These are phyloP conservation scores for Ceratocystis alfenasii DNA, from an alignment of 2,329 filamentous ascomycete species.

Conservation along the genomic window DNA sequence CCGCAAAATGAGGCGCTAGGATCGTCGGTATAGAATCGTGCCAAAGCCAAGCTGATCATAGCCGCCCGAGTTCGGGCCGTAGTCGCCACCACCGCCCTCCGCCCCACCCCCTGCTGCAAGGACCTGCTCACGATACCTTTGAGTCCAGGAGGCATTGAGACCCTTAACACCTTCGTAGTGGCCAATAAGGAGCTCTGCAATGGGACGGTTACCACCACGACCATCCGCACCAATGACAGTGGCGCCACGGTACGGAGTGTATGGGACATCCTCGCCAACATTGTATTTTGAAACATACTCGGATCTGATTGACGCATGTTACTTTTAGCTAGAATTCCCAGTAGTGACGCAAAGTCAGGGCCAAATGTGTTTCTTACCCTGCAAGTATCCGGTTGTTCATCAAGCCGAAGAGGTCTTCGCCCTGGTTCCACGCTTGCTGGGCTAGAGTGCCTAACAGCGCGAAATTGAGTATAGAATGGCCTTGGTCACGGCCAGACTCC, in stretches of 20 bases:
- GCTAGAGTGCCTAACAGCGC: neutral
- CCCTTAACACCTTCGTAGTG: conserved; percentile 33
- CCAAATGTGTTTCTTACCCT: neutral
- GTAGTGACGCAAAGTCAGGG: neutral
- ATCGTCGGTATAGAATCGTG: conserved; percentile 23
- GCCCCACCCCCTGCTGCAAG: conserved; percentile 29
- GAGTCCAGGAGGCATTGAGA: conserved; percentile 31
- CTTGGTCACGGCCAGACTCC: neutral
- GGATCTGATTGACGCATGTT: neutral
- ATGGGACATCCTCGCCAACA: neutral
- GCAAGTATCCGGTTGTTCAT: neutral
- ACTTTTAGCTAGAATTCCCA: neutral
- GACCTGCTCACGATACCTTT: conserved; percentile 31
- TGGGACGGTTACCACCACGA: conserved; percentile 31
- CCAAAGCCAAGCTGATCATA: conserved; percentile 32
- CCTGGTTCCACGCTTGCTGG: neutral
- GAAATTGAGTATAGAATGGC: neutral
- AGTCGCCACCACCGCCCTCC: conserved; percentile 36
- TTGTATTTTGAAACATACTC: neutral
- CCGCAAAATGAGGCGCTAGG: neutral
- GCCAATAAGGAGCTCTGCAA: conserved; percentile 32
- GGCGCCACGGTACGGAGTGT: neutral
- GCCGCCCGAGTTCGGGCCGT: conserved; percentile 32
- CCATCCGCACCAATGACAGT: neutral
- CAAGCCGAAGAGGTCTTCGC: neutral